Evolutionary conservation across 164 flowering plant species (phyloP), one percentile per base, ranked within the genome.

Genomic region (Houttuynia cordata): DNA sequence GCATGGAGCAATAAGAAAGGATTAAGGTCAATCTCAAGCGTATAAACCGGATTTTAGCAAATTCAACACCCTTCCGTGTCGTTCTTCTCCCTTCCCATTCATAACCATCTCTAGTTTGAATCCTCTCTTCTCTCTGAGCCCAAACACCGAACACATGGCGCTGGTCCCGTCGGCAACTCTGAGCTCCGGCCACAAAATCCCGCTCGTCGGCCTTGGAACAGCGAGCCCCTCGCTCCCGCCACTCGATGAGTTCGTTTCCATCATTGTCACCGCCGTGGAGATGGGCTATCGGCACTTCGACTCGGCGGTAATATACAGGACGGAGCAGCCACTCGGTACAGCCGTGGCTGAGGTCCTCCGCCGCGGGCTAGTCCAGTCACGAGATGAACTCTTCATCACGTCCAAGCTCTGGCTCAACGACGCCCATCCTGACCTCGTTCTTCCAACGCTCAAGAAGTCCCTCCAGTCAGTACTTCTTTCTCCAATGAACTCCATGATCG

Each of bases 261-360:
- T 56, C 17, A 6, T 73, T 2, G 8, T 76, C 12, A 40, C 62
- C 2, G 77, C 75, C 63, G 71, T 76, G 19, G 59, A 71, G 56
- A 12, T 54, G 1, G 77, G 80, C n/a, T 77, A 77, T 55, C 57
- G 75, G 17, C 80, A 77, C 66, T 69, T 74, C 24, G 75, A 77
- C 66, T 75, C 80, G 0, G 80, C 80, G 0, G 51, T 65, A 4
- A 0, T 58, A 14, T 79, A 79, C 53, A 17, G 55, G 19, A 40
- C 80, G 0, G 80, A 79, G 59, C 62, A 65, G 56, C 50, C 70
- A 3, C 62, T 79, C 7, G 78, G 80, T 22, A 25, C 53, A 40
- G 75, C 75, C 17, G 60, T 79, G 19, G 66, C 58, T 12, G 67
- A 72, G 58, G 74, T 76, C 7, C 37, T 75, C 20, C 13, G 20